Evolutionary conservation across 768 basidiomycete genomes (phyloP).

Genomic region (Auricularia sp.): DNA sequence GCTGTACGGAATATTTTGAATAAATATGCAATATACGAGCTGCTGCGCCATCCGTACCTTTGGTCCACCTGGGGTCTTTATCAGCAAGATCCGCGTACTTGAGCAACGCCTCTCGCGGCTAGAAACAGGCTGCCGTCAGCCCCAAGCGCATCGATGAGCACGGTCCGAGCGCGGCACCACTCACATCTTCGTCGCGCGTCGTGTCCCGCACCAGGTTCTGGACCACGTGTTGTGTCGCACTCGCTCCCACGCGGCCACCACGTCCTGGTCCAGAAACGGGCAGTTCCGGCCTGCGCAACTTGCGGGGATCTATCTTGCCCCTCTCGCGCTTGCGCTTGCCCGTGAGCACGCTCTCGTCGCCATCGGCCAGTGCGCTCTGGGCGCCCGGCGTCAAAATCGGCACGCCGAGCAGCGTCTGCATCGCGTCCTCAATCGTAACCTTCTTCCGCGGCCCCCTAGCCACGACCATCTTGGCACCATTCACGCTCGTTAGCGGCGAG

Average conservation of each 20-base stretch:
- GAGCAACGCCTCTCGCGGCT: constrained; percentile 96
- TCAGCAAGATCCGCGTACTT: constrained; percentile 76
- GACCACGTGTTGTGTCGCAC: constrained; percentile 94
- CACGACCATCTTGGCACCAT: constrained; percentile 84
- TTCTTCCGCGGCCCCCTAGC: constrained; percentile 80
- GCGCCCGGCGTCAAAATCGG: constrained; percentile 89
- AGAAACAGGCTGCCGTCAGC: constrained; percentile 13
- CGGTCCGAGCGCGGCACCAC: constrained; percentile 25
- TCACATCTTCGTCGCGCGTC: constrained; percentile 87
- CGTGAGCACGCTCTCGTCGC: constrained; percentile 28
- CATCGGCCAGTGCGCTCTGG: constrained; percentile 85
- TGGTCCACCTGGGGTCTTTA: constrained; percentile 72
- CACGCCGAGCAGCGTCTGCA: constrained; percentile 73
- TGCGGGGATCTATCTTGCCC: constrained; percentile 78
- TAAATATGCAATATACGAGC: not conserved
- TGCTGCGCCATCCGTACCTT: constrained; percentile 25
- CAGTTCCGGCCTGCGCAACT: constrained; percentile 84
- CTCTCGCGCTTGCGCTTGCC: constrained; percentile 85
- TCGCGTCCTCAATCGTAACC: constrained; percentile 79
- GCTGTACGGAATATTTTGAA: constrained; percentile 34
- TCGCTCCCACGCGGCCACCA: constrained; percentile 91
- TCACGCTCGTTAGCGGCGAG: constrained; percentile 79
- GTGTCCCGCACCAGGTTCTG: constrained; percentile 89
- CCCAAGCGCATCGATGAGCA: not conserved
- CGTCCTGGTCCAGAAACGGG: constrained; percentile 88